Base-by-base conservation (phyloP, 768 basidiomycete species). In the Russula abietina region DNA sequence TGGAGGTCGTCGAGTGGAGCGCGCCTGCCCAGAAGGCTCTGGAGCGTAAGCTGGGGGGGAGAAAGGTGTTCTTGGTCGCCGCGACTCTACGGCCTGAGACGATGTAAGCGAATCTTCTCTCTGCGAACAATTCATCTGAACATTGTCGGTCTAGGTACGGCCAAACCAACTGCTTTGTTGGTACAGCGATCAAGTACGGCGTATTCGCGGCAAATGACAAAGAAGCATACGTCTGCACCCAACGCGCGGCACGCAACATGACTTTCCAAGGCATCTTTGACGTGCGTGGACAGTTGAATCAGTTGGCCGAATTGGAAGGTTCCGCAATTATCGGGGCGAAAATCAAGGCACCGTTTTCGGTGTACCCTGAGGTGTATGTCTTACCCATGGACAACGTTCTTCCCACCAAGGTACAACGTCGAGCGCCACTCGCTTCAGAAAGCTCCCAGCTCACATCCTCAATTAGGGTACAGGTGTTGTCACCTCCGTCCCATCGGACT, bases 381-480 rank as follows among this genome's bases (percentile, higher is more conserved):
- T 75, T 99, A 61, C 97, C 97, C n/a, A 99, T 99, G 97, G 97
- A 99, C 68, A 91, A 88, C 68, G 93, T 98, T 57, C 81, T 96
- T 52, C 84, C 93, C n/a, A 95, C 91, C 65, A 98, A 98, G 80
- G 90, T 83, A 91, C 65, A 96, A 95, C 79, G 86, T 82, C 57
- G 22, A 77, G 62, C 32, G 9, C 24, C 11, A 17, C 50, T 57
- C 8, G 3, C n/a, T 28, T n/a, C 24, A 38, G 33, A 16, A 46
- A 60, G 8, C 49, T 11, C 2, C 3, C 51, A 22, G 3, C 59
- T 70, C 55, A 70, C 43, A 7, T 7, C 43, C 12, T 51, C 30
- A 59, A 51, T 3, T 65, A 89, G 88, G 97, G 97, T 70, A 98
- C 96, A 14, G 97, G 96, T 65, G 93, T 99, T 33, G 97, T 99